These are phyloP conservation scores for Phtheirospermum japonicum DNA, from an alignment of 257 asterid genomes.

Conservation along the genomic window DNA sequence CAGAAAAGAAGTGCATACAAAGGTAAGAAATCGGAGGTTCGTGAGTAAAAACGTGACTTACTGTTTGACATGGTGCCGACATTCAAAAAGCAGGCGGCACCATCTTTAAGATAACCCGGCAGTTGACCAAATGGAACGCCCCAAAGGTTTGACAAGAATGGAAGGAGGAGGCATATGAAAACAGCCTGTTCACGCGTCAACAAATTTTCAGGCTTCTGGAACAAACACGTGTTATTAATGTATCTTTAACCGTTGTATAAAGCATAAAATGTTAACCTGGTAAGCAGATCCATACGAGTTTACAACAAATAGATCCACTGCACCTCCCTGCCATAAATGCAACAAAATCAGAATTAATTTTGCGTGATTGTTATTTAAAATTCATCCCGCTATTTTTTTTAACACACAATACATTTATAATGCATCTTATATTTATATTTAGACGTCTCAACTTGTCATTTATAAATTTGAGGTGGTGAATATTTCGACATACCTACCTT, in stretches of 20 bases:
- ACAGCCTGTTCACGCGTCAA: constrained; percentile 52
- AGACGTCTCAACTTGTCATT: constrained; percentile 1
- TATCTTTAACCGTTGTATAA: constrained; percentile 14
- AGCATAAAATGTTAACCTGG: constrained; percentile 53
- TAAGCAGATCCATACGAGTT: constrained; percentile 92
- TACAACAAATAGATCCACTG: constrained; percentile 82
- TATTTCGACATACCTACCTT: constrained; percentile 53
- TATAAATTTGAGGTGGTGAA: constrained; percentile 21
- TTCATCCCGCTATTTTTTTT: background rate
- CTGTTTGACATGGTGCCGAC: constrained; percentile 62
- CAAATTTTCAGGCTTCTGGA: constrained; percentile 33
- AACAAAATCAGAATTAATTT: constrained; percentile 17
- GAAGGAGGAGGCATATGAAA: constrained; percentile 88
- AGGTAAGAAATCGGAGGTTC: background rate
- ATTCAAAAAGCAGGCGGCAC: constrained; percentile 96
- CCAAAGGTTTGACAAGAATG: constrained; percentile 90
- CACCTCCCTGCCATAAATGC: constrained; percentile 56
- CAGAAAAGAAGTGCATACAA: background rate
- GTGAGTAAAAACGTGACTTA: constrained; percentile 37
- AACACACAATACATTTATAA: background rate
- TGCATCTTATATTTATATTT: background rate
- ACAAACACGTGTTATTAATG: constrained; percentile 12
- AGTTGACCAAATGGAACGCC: constrained; percentile 86
- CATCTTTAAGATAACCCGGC: constrained; percentile 77
- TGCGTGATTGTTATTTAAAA: constrained; percentile 6